Base-by-base conservation (phyloP, 768 basidiomycete species). In the Mycena galericulata region DNA sequence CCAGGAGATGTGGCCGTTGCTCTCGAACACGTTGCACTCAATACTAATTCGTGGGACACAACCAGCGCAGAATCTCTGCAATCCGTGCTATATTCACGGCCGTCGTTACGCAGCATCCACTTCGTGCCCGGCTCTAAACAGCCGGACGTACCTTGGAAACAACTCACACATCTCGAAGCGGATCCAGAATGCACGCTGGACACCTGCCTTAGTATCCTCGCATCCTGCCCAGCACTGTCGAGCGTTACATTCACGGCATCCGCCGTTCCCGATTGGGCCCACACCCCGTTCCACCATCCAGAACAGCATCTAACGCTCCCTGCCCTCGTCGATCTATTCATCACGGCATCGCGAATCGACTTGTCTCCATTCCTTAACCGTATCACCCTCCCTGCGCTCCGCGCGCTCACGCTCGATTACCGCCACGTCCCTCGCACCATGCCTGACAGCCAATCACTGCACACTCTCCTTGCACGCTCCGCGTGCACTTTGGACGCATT, bases 31-130 rank as follows among this genome's bases (percentile, higher is more conserved):
- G 51, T 67, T 17, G 41, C 69, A 24, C 56, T 70, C 40, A 45
- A 70, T 36, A 22, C 59, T 41, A 61, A 67, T 30, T 66, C 69
- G 30, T 70, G 69, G 69, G 69, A 70, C 26, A 32, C 47, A 2
- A 38, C 55, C n/a, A 49, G 49, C 30, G 65, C 69, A 15, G 69
- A 70, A 29, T 51, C 45, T 26, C 49, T 70, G n/a, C 65, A 70
- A 27, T 53, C 54, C 43, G 38, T 24, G 17, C 55, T 70, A 26
- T 67, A 66, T 45, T 59, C 61, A 6, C 61, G 56, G 4, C 65
- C 69, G 18, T 67, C 65, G 0, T 4, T 70, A 15, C 65, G 65
- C 54, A 70, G 69, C 65, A 15, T 63, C 55, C 47, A 59, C 27
- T 43, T 70, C 5, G 29, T 29, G 47, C 40, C 61, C 8, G 43